phyloP scores from a whole-genome alignment of 495 filamentous ascomycete genomes.

The Hypoxylon intermedium region DNA sequence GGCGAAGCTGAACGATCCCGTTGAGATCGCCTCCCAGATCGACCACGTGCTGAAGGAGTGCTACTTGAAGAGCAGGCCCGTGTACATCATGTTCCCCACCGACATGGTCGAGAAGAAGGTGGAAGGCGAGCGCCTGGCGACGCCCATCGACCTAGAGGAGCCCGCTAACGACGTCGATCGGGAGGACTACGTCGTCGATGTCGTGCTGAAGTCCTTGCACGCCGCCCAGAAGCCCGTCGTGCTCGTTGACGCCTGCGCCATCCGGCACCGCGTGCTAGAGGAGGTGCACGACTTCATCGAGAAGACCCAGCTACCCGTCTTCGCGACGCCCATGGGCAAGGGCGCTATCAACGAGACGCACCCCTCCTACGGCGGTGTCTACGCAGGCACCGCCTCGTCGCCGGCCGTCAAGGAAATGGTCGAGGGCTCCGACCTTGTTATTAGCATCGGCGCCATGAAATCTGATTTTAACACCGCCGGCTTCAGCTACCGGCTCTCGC shows the following conservation, averaged over 20 bases:
- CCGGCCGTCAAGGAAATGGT: conserved; percentile 73
- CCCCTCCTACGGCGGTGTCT: conserved; percentile 82
- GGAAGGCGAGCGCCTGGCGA: conserved; percentile 70
- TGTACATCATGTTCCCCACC: conserved; percentile 86
- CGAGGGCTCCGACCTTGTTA: conserved; percentile 81
- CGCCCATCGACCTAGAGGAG: conserved; percentile 69
- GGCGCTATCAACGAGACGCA: conserved; percentile 81
- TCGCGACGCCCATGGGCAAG: conserved; percentile 93
- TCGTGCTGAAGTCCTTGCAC: conserved; percentile 77
- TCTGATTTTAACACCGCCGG: conserved; percentile 93
- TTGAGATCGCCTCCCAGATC: conserved; percentile 74
- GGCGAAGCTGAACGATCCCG: conserved; percentile 70
- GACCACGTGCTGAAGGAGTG: conserved; percentile 83
- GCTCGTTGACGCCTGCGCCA: conserved; percentile 89
- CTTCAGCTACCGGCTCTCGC: conserved; percentile 83
- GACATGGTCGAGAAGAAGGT: conserved; percentile 85
- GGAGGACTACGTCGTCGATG: conserved; percentile 84
- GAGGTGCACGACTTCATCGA: conserved; percentile 81
- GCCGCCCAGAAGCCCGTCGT: conserved; percentile 80
- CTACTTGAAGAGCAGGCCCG: conserved; percentile 73
- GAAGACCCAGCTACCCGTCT: conserved; percentile 78
- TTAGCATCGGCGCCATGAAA: conserved; percentile 80
- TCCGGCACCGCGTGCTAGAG: conserved; percentile 75
- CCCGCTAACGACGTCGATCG: conserved; percentile 72
- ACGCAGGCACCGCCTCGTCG: conserved; percentile 81